A percentile compares a stretch with the other conserved stretches of the same genome.
phyloP scores from a whole-genome alignment of 352 stramenopile species.

The Globisporangium barbulae region DNA sequence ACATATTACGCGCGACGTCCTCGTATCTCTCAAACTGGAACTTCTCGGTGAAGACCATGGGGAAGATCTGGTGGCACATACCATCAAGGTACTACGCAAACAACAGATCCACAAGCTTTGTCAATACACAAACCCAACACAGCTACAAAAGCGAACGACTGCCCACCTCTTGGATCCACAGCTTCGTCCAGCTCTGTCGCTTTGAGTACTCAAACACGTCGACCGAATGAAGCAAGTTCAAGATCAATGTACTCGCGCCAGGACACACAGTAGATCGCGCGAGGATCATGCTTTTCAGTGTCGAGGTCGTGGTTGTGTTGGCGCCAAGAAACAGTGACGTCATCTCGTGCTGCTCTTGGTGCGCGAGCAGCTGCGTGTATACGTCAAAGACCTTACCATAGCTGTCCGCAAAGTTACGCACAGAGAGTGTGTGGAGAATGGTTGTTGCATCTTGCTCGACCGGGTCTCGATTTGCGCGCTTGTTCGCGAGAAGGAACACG shows the following conservation, averaged over 20 bases:
- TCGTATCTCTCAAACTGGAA: slow-evolving; percentile 56
- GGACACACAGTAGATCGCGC: slow-evolving; percentile 50
- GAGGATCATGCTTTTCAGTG: slow-evolving; percentile 53
- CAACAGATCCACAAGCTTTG: neutral
- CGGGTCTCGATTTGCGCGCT: slow-evolving; percentile 21
- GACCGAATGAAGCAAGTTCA: slow-evolving; percentile 64
- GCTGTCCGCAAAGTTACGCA: slow-evolving; percentile 58
- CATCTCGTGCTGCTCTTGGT: slow-evolving; percentile 45
- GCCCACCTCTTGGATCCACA: slow-evolving; percentile 64
- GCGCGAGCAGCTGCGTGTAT: slow-evolving; percentile 51
- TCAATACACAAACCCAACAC: neutral
- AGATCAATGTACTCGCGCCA: slow-evolving; percentile 55
- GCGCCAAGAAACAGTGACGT: slow-evolving; percentile 43
- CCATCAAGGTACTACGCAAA: slow-evolving; percentile 54
- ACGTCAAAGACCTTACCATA: slow-evolving; percentile 43
- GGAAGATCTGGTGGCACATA: slow-evolving; percentile 67
- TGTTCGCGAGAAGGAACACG: slow-evolving; percentile 63
- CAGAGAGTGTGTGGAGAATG: slow-evolving; percentile 52
- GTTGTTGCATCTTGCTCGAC: slow-evolving; percentile 50
- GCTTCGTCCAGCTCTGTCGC: slow-evolving; percentile 24
- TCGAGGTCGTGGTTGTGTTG: slow-evolving; percentile 38
- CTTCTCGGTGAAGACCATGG: slow-evolving; percentile 52
- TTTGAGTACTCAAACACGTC: slow-evolving; percentile 38
- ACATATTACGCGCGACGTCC: slow-evolving; percentile 52
- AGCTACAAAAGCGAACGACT: neutral